Evolutionary conservation across 805 yeast genomes (phyloP).

Genomic region (Saturnispora saitoi): DNA sequence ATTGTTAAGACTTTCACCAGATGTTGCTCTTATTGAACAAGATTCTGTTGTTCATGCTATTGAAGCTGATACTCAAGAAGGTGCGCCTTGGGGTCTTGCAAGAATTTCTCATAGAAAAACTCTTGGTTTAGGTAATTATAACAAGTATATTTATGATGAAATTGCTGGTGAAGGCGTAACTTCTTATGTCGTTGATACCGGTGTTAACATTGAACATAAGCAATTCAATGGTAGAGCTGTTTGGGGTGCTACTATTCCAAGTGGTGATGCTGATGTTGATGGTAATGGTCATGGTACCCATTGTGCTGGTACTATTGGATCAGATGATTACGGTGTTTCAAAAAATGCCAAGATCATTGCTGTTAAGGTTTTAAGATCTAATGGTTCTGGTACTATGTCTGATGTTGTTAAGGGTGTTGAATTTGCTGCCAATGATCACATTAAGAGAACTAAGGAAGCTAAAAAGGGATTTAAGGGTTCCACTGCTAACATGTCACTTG

Average conservation of each 20-base stretch:
- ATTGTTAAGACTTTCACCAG: conserved; percentile 49
- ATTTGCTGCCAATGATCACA: conserved; percentile 69
- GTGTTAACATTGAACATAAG: conserved; percentile 64
- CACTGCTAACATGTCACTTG: conserved; percentile 87
- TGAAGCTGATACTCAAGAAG: conserved; percentile 60
- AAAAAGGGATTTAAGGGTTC: conserved; percentile 73
- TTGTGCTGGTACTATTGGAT: conserved; percentile 93
- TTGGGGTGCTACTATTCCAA: conserved; percentile 81
- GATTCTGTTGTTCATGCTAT: conserved; percentile 64
- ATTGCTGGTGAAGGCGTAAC: conserved; percentile 80
- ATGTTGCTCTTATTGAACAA: conserved; percentile 54
- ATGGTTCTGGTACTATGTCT: conserved; percentile 78
- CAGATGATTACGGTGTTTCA: conserved; percentile 74
- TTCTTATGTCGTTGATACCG: conserved; percentile 85
- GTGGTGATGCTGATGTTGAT: conserved; percentile 61
- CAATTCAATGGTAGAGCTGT: conserved; percentile 79
- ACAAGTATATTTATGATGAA: conserved; percentile 63
- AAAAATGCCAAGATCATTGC: conserved; percentile 73
- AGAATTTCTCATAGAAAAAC: conserved; percentile 79
- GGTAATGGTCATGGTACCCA: conserved; percentile 96
- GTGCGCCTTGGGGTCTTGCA: conserved; percentile 93
- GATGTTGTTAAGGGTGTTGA: conserved; percentile 82
- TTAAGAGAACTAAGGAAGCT: conserved; percentile 38
- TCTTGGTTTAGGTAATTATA: conserved; percentile 58
- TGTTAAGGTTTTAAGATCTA: conserved; percentile 72